Evolutionary conservation across 148 eudicot species (phyloP).

Genomic region (Limonium bicolor): DNA sequence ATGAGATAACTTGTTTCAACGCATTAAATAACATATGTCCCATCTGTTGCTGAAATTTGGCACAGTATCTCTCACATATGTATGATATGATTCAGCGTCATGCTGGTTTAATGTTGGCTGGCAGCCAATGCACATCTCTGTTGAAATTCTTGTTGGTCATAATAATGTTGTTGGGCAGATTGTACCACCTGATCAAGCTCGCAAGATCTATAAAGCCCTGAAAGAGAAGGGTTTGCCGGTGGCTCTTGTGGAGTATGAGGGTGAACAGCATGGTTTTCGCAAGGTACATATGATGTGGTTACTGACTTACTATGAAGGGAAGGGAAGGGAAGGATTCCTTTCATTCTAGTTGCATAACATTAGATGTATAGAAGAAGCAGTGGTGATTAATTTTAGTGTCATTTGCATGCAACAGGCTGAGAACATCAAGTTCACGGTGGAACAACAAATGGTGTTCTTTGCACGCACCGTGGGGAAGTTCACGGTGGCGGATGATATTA

Average conservation of each 20-base stretch:
- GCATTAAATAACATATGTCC: background rate
- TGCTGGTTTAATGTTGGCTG: background rate
- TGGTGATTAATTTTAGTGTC: background rate
- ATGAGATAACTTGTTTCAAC: background rate
- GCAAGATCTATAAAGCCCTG: slow-evolving; percentile 63
- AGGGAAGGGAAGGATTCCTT: too few relatives aligned
- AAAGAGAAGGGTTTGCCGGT: slow-evolving; percentile 84
- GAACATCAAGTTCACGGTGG: slow-evolving; percentile 75
- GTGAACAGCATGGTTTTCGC: slow-evolving; percentile 94
- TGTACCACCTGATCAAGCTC: slow-evolving; percentile 82
- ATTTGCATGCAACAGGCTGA: slow-evolving; percentile 46
- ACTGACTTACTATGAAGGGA: too few relatives aligned
- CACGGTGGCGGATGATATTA: slow-evolving; percentile 61
- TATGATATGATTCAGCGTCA: background rate
- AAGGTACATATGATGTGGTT: slow-evolving; percentile 36
- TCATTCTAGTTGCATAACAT: background rate
- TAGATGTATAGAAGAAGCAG: too few relatives aligned
- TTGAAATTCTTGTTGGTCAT: background rate
- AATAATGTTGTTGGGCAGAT: slow-evolving; percentile 26
- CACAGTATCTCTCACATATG: background rate
- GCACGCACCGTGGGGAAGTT: slow-evolving; percentile 70
- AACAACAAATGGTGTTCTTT: slow-evolving; percentile 93
- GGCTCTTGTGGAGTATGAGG: slow-evolving; percentile 90
- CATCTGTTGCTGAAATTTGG: background rate
- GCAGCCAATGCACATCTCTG: background rate